Conservation (phyloP, 2,329 filamentous ascomycete genomes). For the Neopestalotiopsis sp. region DNA sequence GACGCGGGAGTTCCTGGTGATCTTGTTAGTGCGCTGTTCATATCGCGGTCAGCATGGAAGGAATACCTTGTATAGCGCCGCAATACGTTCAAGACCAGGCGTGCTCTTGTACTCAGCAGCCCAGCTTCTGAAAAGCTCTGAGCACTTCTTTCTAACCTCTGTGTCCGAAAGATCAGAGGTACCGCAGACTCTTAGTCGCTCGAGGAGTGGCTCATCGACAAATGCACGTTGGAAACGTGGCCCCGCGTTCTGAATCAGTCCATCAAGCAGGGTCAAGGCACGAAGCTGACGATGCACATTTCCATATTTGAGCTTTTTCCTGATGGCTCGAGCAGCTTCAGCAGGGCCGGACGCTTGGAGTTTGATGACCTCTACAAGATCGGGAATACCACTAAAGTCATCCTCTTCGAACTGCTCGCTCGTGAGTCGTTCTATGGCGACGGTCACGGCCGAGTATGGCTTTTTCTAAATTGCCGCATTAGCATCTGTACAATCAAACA, state of each 20-base stretch:
- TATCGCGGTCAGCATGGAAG: neutral
- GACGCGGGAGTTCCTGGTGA: slow-evolving; percentile 62
- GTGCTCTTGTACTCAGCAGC: slow-evolving; percentile 80
- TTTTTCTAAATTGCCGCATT: slow-evolving; percentile 63
- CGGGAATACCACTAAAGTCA: slow-evolving; percentile 88
- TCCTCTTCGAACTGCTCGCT: slow-evolving; percentile 90
- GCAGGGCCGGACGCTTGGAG: slow-evolving; percentile 85
- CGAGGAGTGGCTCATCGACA: slow-evolving; percentile 88
- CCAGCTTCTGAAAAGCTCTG: slow-evolving; percentile 87
- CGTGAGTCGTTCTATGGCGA: slow-evolving; percentile 88
- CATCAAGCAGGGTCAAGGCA: slow-evolving; percentile 87
- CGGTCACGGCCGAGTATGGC: slow-evolving; percentile 92
- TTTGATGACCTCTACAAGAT: slow-evolving; percentile 91
- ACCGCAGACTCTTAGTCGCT: slow-evolving; percentile 86
- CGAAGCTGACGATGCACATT: slow-evolving; percentile 91
- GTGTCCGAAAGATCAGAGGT: slow-evolving; percentile 85
- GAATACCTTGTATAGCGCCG: slow-evolving; percentile 73
- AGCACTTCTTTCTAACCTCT: slow-evolving; percentile 87
- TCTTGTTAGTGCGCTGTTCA: slow-evolving; percentile 20
- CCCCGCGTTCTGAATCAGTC: slow-evolving; percentile 92
- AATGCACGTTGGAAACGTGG: slow-evolving; percentile 85
- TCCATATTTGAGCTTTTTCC: slow-evolving; percentile 99
- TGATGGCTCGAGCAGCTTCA: slow-evolving; percentile 88
- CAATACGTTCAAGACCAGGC: slow-evolving; percentile 79
- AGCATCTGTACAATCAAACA: neutral